phyloP scores from a whole-genome alignment of 202 grass and related monocot genomes.

The Panicum hallii region DNA sequence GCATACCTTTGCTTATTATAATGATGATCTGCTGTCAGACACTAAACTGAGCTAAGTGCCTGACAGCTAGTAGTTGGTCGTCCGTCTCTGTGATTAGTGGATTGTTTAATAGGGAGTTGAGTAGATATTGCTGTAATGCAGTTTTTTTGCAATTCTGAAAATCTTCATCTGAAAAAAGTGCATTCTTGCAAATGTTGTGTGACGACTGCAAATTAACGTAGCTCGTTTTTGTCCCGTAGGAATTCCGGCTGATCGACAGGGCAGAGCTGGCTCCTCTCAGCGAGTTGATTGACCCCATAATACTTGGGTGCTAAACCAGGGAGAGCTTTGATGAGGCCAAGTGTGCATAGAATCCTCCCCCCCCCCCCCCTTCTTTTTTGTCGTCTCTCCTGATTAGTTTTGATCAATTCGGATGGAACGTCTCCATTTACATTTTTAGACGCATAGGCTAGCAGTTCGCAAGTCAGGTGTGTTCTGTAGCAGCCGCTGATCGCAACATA shows the following conservation, averaged over 20 bases:
- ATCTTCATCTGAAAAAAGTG: too few relatives aligned
- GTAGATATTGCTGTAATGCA: neutral
- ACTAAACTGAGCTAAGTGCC: constrained; percentile 4
- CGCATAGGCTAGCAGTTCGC: constrained; percentile 16
- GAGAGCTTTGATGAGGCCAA: constrained; percentile 7
- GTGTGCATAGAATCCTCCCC: neutral
- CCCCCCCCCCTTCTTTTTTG: neutral
- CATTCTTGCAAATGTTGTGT: neutral
- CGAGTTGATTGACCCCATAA: constrained; percentile 79
- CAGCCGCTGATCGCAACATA: neutral
- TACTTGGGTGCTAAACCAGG: constrained; percentile 41
- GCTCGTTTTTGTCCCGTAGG: constrained; percentile 48
- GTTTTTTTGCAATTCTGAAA: too few relatives aligned
- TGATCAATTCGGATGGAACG: constrained; percentile 1
- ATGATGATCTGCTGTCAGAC: constrained; percentile 1
- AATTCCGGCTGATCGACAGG: constrained; percentile 81
- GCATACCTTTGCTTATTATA: neutral
- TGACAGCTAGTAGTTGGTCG: neutral
- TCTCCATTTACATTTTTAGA: constrained; percentile 37
- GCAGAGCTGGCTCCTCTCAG: constrained; percentile 78
- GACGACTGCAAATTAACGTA: neutral
- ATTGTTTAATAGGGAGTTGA: neutral
- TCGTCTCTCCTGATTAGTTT: neutral
- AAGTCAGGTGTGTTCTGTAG: neutral
- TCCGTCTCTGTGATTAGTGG: neutral